A percentile compares a stretch with the other conserved stretches of the same genome.
Conservation (phyloP, 345 rosid genomes). For the Ceriops tagal region DNA sequence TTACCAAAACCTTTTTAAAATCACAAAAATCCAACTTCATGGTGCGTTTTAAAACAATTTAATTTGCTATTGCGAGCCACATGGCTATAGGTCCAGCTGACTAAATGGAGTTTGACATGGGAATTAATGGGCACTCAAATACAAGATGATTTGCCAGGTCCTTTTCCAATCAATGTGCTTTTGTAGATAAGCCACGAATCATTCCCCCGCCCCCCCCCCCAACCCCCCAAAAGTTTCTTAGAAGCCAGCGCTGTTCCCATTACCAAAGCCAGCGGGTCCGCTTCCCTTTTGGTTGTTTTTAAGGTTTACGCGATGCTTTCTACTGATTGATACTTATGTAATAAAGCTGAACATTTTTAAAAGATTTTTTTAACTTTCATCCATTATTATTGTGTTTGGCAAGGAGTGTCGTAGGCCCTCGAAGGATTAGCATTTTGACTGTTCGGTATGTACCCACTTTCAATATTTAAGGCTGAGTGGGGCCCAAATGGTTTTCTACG, state of each 20-base stretch:
- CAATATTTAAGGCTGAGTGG: neutral
- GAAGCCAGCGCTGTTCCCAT: neutral
- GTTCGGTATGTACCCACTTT: conserved; percentile 1
- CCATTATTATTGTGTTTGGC: neutral
- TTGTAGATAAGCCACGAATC: neutral
- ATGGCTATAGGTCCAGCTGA: neutral
- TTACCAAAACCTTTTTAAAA: neutral
- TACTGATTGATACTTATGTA: neutral
- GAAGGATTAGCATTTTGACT: neutral
- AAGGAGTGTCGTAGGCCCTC: too few species aligned
- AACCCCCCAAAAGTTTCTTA: too few species aligned
- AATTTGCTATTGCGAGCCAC: neutral
- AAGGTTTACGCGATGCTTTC: neutral
- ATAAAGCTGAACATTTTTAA: neutral
- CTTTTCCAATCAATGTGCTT: neutral
- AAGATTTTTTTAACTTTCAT: neutral
- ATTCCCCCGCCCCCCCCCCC: too few species aligned
- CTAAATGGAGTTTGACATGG: neutral
- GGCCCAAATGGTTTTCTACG: neutral
- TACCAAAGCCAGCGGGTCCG: conserved; percentile 9
- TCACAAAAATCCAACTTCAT: neutral
- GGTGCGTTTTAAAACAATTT: neutral
- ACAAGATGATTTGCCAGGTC: neutral
- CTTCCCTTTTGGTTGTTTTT: neutral
- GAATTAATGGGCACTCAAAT: neutral